These are phyloP conservation scores for Globisporangium spinosum DNA, from an alignment of 352 stramenopile species.

Conservation along the genomic window DNA sequence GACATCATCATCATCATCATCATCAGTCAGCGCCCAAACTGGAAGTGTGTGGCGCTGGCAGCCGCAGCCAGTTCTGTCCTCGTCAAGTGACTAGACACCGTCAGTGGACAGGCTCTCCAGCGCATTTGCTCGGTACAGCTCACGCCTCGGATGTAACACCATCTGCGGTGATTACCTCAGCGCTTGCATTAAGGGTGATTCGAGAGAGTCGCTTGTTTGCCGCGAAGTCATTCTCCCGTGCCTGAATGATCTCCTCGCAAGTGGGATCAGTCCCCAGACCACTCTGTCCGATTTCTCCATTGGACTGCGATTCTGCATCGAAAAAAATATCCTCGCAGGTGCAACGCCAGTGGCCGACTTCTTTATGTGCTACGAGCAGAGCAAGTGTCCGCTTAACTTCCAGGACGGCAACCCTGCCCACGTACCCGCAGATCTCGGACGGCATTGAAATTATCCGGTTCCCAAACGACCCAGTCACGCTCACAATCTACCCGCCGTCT, in stretches of 20 bases:
- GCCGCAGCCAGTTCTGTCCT: slow-evolving; percentile 6
- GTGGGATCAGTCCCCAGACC: background rate
- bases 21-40: background rate
- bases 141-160: background rate
- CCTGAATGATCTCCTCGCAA: slow-evolving; percentile 7
- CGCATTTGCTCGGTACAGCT: background rate
- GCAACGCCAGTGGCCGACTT: slow-evolving; percentile 15
- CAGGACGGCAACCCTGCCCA: slow-evolving; percentile 4
- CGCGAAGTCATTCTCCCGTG: slow-evolving; percentile 17
- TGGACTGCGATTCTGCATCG: slow-evolving; percentile 5
- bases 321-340: background rate
- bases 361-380: slow-evolving; percentile 13
- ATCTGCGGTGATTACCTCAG: slow-evolving; percentile 4
- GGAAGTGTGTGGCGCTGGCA: background rate
- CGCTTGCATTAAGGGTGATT: slow-evolving; percentile 4
- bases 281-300: background rate
- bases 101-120: background rate
- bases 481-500: slow-evolving; percentile 1
- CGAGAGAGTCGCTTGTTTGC: slow-evolving; percentile 13
- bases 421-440: background rate
- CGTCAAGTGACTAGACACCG: background rate
- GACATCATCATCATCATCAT: background rate
- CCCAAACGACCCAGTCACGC: background rate
- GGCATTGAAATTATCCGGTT: slow-evolving; percentile 7
- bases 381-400: slow-evolving; percentile 10